phyloP scores from a whole-genome alignment of 164 flowering plant species.

The Paratinospora sagittata region DNA sequence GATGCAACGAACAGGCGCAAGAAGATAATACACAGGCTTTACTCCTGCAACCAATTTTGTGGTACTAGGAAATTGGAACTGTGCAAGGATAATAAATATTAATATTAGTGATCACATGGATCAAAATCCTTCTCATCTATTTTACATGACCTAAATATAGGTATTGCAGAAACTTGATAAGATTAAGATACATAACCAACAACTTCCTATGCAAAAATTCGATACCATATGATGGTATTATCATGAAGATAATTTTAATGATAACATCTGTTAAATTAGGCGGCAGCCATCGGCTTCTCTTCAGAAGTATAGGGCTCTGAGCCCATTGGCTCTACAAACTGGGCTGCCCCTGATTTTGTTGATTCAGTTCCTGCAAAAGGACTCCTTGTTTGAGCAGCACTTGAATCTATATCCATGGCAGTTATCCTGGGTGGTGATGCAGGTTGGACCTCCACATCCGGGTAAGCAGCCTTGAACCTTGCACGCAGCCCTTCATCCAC shows the following conservation, averaged over 20 bases:
- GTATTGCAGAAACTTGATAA: background rate
- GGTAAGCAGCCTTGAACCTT: constrained; percentile 95
- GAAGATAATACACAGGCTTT: too few relatives aligned
- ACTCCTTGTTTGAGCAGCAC: constrained; percentile 39
- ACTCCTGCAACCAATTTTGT: too few relatives aligned
- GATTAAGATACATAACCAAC: background rate
- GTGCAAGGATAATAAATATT: background rate
- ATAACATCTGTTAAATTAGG: constrained; percentile 16
- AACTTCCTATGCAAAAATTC: background rate
- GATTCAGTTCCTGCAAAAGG: constrained; percentile 45
- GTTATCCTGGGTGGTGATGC: constrained; percentile 77
- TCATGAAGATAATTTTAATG: background rate
- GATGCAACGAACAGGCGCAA: too few relatives aligned
- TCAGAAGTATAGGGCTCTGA: constrained; percentile 38
- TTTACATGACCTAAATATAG: background rate
- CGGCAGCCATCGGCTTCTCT: constrained; percentile 31
- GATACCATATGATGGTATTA: background rate
- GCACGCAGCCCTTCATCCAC: constrained; percentile 94
- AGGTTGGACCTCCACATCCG: constrained; percentile 92
- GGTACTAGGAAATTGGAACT: background rate
- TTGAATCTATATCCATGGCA: constrained; percentile 67
- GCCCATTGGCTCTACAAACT: constrained; percentile 30
- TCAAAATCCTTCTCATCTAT: background rate
- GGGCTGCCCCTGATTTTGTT: constrained; percentile 30
- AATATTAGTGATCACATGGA: background rate